These are phyloP conservation scores for Aspergillus diversus DNA, from an alignment of 495 filamentous ascomycete species.

Conservation along the genomic window DNA sequence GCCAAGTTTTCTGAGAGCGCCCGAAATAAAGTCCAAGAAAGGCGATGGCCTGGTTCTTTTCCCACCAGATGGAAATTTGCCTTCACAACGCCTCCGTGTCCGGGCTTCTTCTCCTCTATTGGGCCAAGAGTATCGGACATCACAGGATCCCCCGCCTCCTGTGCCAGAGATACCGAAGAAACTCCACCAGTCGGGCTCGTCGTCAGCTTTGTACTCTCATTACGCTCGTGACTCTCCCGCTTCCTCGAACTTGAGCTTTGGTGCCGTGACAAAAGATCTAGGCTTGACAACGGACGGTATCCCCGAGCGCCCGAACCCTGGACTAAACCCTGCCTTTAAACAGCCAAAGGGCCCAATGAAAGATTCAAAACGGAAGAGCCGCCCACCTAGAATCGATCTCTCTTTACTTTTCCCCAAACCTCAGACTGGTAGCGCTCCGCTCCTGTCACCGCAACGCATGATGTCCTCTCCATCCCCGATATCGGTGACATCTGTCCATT, in stretches of 20 bases:
- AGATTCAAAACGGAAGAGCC: conserved; percentile 46
- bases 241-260: conserved; percentile 9
- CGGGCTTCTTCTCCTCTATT: conserved; percentile 50
- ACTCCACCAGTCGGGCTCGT: conserved; percentile 42
- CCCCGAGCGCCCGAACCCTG: conserved; percentile 15
- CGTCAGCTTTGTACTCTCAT: conserved; percentile 41
- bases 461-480: conserved; percentile 49
- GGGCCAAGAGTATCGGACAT: conserved; percentile 40
- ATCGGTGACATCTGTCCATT: conserved; percentile 38
- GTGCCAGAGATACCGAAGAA: conserved; percentile 36
- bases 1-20: conserved; percentile 37
- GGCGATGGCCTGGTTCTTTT: conserved; percentile 32
- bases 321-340: conserved; percentile 32
- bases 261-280: conserved; percentile 8
- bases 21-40: conserved; percentile 31
- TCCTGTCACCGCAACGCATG: conserved; percentile 51
- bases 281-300: conserved; percentile 3
- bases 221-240: conserved; percentile 39
- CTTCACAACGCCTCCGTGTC: conserved; percentile 41
- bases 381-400: conserved; percentile 48
- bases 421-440: conserved; percentile 32
- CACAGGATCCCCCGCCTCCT: conserved; percentile 29
- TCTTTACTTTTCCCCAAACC: conserved; percentile 54
- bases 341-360: conserved; percentile 31
- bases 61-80: conserved; percentile 27